Evolutionary conservation across 2,329 filamentous ascomycete genomes (phyloP).

Genomic region (Diaporthe velutina): DNA sequence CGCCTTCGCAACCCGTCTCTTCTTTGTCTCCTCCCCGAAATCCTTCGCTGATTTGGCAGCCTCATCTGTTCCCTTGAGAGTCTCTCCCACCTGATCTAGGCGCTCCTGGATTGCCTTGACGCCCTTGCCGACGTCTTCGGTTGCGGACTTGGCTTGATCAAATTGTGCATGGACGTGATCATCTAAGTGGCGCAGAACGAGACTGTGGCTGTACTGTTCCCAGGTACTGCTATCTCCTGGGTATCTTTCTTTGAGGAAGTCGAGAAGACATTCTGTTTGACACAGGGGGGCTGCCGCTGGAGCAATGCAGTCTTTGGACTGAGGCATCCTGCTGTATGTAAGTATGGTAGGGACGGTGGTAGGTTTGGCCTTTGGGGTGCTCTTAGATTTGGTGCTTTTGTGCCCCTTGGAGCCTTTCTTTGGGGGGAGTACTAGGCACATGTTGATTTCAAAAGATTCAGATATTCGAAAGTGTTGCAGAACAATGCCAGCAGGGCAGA

Average conservation of each 20-base stretch:
- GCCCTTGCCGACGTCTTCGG: not conserved
- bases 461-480: not conserved
- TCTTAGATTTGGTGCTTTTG: not conserved
- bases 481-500: not conserved
- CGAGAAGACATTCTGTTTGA: conserved; percentile 11
- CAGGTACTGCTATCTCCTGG: not conserved
- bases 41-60: not conserved
- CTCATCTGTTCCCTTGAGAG: conserved; percentile 6
- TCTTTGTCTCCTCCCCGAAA: conserved; percentile 12
- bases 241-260: not conserved
- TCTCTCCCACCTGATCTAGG: conserved; percentile 17
- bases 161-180: not conserved
- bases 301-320: not conserved
- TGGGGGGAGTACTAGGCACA: conserved; percentile 24
- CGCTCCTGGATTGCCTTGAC: conserved; percentile 10
- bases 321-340: conserved; percentile 13
- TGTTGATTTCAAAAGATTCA: not conserved
- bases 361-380: not conserved
- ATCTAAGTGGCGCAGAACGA: not conserved
- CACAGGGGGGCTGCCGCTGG: not conserved
- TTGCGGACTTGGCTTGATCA: not conserved
- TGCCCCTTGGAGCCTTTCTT: not conserved
- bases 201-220: conserved; percentile 8
- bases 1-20: conserved; percentile 9
- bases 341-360: not conserved